Conservation (phyloP, 169 alveolate species). For the Theileria parva region DNA sequence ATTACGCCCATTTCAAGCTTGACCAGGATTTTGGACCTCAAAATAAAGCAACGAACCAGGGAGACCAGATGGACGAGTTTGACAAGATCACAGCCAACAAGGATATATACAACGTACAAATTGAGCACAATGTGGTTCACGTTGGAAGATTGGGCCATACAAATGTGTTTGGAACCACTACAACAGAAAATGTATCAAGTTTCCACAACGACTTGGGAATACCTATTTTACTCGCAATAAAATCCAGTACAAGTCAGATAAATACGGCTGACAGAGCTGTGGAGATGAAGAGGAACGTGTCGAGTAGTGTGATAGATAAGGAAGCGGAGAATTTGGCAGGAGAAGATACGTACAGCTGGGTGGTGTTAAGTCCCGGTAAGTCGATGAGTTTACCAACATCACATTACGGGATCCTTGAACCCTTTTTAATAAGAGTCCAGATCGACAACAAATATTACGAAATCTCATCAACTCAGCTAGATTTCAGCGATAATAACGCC, state of each 20-base stretch:
- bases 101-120: conserved; percentile 7
- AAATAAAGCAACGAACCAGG: neutral
- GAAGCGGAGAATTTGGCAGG: neutral
- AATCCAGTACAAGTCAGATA: neutral
- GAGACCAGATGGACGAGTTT: conserved; percentile 10
- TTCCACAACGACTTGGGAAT: conserved; percentile 51
- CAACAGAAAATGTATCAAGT: conserved; percentile 23
- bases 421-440: conserved; percentile 55
- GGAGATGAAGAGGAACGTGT: neutral
- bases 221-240: conserved; percentile 36
- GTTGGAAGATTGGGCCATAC: conserved; percentile 9
- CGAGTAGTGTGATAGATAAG: neutral
- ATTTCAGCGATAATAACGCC: conserved; percentile 32
- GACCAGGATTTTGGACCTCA: neutral
- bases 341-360: conserved; percentile 27
- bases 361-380: conserved; percentile 42
- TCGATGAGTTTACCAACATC: conserved; percentile 41
- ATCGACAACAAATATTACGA: conserved; percentile 53
- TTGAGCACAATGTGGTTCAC: conserved; percentile 15
- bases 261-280: neutral
- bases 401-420: conserved; percentile 51
- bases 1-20: neutral
- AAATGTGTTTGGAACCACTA: neutral
- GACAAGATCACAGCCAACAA: neutral
- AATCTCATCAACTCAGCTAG: conserved; percentile 47